Evolutionary conservation across 2,329 filamentous ascomycete genomes (phyloP), one percentile per base, ranked within the genome.

Genomic region (Colletotrichum sansevieriae): DNA sequence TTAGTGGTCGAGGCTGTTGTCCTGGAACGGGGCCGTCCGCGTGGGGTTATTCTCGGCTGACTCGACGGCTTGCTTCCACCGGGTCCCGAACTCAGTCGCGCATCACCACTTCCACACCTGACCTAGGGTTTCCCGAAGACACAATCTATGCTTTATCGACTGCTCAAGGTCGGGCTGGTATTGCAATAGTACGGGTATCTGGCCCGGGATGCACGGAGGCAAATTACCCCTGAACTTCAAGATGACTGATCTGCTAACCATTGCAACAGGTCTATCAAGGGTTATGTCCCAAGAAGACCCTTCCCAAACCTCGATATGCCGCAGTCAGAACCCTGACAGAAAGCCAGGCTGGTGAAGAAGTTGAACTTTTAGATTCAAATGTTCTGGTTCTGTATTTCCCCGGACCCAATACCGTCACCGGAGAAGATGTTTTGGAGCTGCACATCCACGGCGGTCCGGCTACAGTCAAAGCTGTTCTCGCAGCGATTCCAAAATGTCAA

Each of bases 131-230:
- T 10, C 20, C 18, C 7, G 75, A 83, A 74, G 85, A 88, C 65
- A 98, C 95, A 1, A 97, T 99, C 61, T 98, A 97, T 78, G 96
- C 96, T 0, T 83, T 98, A 1, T 98, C 95, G 0, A 97, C 95
- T 0, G 94, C 93, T 0, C 84, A 91, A 11, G 96, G 95, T 1
- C 90, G 90, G 76, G 94, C 94, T 49, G 96, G 94, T 1, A 97
- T 99, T 77, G 95, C 95, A 2, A 90, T 98, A 41, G 90, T 98
- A 60, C 89, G 96, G 13, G 85, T 97, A 29, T 98, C 96, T 4
- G 96, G 96, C 0, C 87, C 92, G 33, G 88, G 90, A 51, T 95
- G 92, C 78, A 79, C 87, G 68, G 83, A 90, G 74, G 91, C 93
- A 83, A 74, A 80, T 35, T 29, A 20, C 43, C 33, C 56, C 57